Percentiles rank a stretch among this genome's conserved stretches.
Conservation (phyloP, 108 stramenopile genomes). For the Skeletonema potamos region DNA sequence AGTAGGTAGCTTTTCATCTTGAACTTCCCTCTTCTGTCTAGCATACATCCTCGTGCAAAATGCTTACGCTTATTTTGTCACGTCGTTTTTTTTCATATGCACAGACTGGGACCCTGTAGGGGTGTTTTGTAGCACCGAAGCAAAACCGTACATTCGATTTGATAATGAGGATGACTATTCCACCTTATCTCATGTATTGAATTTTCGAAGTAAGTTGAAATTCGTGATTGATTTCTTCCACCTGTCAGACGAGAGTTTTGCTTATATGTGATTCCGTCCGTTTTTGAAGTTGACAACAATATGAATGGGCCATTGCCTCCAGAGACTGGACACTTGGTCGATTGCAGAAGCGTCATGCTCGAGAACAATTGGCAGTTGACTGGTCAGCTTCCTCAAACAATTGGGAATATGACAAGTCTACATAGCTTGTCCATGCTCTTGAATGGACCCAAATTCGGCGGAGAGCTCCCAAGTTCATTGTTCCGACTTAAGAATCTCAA, state of each 20-base stretch:
- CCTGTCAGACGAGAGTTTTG: too few relatives aligned
- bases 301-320: constrained; percentile 45
- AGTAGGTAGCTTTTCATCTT: background rate
- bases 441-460: constrained; percentile 4
- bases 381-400: background rate
- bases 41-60: too few relatives aligned
- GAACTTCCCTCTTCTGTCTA: background rate
- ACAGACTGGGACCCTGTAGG: constrained; percentile 1
- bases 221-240: too few relatives aligned
- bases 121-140: background rate
- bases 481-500: background rate
- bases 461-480: background rate
- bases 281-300: constrained; percentile 4
- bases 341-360: background rate
- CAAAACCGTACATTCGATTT: background rate
- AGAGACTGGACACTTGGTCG: constrained; percentile 19
- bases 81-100: too few relatives aligned
- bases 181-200: background rate
- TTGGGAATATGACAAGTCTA: background rate
- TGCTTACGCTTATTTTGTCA: too few relatives aligned
- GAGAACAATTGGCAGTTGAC: background rate
- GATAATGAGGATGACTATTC: background rate
- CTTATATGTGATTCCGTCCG: too few relatives aligned
- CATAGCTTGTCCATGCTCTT: background rate
- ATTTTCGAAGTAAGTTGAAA: background rate